These are phyloP conservation scores for Drechslerella coelobrocha DNA, from an alignment of 2,329 filamentous ascomycete species.

Conservation along the genomic window DNA sequence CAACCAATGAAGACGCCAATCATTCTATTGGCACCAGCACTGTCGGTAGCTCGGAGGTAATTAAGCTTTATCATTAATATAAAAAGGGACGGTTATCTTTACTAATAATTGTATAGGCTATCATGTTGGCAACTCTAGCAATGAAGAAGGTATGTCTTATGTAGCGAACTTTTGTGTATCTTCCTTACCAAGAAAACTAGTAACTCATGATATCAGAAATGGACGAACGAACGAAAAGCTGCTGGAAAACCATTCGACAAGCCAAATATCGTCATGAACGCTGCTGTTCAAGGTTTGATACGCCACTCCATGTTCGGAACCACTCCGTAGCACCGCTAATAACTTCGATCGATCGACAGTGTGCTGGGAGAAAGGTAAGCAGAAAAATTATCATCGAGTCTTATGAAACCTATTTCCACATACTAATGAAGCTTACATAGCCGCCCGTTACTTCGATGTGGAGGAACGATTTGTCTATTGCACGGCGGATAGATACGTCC, in stretches of 20 bases:
- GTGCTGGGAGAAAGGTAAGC: constrained; percentile 45
- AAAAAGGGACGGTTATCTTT: too few relatives aligned
- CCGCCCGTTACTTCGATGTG: constrained; percentile 83
- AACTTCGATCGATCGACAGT: constrained; percentile 6
- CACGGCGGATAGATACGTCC: constrained; percentile 68
- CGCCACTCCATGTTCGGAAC: constrained; percentile 72
- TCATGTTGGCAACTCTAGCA: constrained; percentile 81
- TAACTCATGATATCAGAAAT: constrained; percentile 58
- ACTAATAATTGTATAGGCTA: constrained; percentile 62
- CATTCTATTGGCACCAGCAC: constrained; percentile 84
- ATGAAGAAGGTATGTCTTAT: constrained; percentile 77
- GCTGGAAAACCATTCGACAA: constrained; percentile 79
- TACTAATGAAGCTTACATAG: background rate
- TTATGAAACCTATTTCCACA: background rate
- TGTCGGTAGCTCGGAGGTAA: constrained; percentile 79
- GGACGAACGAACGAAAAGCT: constrained; percentile 84
- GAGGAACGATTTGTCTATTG: constrained; percentile 82
- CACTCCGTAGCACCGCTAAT: background rate
- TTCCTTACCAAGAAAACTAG: background rate
- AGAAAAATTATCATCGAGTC: background rate
- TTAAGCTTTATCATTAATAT: constrained; percentile 59
- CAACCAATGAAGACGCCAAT: constrained; percentile 64
- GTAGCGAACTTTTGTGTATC: background rate
- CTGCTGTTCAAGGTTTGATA: constrained; percentile 96
- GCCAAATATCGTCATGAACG: constrained; percentile 95